Evolutionary conservation across 441 rosid genomes (phyloP).

Genomic region (Melastoma candidum): DNA sequence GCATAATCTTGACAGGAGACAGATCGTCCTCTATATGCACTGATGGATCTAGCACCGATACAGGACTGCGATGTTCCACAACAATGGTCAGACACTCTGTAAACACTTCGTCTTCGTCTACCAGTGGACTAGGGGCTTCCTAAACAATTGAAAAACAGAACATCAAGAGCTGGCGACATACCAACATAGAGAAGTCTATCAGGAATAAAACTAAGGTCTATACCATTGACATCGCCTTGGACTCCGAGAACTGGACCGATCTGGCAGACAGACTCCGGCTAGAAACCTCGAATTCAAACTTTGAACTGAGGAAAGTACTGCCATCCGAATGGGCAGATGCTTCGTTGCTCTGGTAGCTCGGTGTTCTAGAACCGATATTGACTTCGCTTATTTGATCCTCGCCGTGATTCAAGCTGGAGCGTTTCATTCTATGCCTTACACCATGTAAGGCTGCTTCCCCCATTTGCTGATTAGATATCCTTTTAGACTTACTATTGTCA

Average conservation of each 20-base stretch:
- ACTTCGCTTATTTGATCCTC: slow-evolving; percentile 62
- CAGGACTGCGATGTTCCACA: slow-evolving; percentile 76
- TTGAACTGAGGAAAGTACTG: slow-evolving; percentile 28
- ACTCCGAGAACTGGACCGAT: slow-evolving; percentile 24
- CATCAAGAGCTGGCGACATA: not conserved
- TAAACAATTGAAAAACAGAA: slow-evolving; percentile 7
- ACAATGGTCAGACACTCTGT: slow-evolving; percentile 37
- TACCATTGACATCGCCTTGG: slow-evolving; percentile 27
- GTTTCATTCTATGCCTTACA: slow-evolving; percentile 32
- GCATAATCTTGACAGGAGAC: slow-evolving; percentile 47
- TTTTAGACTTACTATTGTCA: slow-evolving; percentile 48
- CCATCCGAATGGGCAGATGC: slow-evolving; percentile 46
- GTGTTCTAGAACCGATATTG: slow-evolving; percentile 46
- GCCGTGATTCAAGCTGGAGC: slow-evolving; percentile 30
- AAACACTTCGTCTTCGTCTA: slow-evolving; percentile 37
- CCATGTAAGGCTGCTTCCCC: slow-evolving; percentile 43
- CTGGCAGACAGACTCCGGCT: slow-evolving; percentile 26
- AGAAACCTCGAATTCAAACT: slow-evolving; percentile 31
- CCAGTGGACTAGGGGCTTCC: slow-evolving; percentile 36
- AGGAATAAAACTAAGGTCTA: no score
- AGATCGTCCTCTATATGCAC: slow-evolving; percentile 43
- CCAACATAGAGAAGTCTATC: no score
- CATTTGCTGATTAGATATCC: slow-evolving; percentile 32
- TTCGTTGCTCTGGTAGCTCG: slow-evolving; percentile 47
- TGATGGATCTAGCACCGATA: slow-evolving; percentile 69